phyloP scores from a whole-genome alignment of 345 rosid genomes.

The Camelina neglecta region DNA sequence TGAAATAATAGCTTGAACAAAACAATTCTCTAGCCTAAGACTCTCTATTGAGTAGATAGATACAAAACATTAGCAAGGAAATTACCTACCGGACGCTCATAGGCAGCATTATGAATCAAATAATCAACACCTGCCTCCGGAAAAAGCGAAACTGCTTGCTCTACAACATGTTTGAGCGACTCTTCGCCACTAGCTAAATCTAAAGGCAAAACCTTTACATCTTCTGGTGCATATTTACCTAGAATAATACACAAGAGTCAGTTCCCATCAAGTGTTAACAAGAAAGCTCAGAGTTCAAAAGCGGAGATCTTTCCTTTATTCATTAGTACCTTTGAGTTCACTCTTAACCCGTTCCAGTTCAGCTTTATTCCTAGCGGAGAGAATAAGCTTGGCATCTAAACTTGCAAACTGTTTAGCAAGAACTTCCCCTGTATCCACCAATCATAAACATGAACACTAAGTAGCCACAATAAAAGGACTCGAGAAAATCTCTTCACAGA shows the following conservation, averaged over 20 bases:
- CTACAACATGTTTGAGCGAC: constrained; percentile 68
- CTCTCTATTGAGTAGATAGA: neutral
- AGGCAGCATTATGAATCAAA: constrained; percentile 94
- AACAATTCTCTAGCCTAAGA: constrained; percentile 1
- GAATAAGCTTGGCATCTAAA: constrained; percentile 91
- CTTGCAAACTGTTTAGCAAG: constrained; percentile 84
- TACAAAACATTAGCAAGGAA: constrained; percentile 27
- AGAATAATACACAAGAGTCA: constrained; percentile 20
- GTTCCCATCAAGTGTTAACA: constrained; percentile 14
- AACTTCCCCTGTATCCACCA: constrained; percentile 62
- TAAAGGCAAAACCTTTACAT: constrained; percentile 77
- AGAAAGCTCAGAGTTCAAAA: constrained; percentile 13
- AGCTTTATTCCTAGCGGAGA: constrained; percentile 81
- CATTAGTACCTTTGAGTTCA: constrained; percentile 67
- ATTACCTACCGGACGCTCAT: constrained; percentile 74
- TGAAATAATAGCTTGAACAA: constrained; percentile 8
- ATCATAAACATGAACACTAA: constrained; percentile 12
- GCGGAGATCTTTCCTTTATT: neutral
- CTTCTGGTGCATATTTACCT: constrained; percentile 83
- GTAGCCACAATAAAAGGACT: neutral
- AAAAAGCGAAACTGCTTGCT: constrained; percentile 72
- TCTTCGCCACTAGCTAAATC: constrained; percentile 87
- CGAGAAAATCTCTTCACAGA: neutral
- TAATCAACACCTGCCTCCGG: constrained; percentile 73
- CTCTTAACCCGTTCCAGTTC: constrained; percentile 76